Base-by-base conservation (phyloP, 1,284 basidiomycete species). In the Hemileia vastatrix region DNA sequence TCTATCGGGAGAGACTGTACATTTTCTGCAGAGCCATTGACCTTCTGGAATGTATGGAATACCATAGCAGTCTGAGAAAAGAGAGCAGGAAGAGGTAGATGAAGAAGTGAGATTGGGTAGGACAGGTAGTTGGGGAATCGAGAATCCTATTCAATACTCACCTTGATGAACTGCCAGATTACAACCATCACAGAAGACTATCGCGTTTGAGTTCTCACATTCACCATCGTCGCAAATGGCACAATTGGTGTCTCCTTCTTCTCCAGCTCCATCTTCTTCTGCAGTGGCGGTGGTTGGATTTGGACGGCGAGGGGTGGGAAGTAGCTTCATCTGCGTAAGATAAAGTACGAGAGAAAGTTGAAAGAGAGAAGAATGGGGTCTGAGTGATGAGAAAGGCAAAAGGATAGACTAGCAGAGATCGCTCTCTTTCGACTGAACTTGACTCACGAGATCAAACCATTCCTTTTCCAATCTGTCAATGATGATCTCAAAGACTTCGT, bases 41-140 rank as follows among this genome's bases (percentile, higher is more conserved):
- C 95, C 95, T 78, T 99, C 95, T 0, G 95, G 95, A 66, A 99
- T 97, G 75, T 98, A 99, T 2, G 95, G 95, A 3, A 99, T 91
- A 33, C 95, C 95, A 76, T 99, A 99, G 74, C 95, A 99, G 76
- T 98, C 94, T n/a, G n/a, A n/a, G n/a, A n/a, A n/a, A n/a, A n/a
- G n/a, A n/a, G n/a, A n/a, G n/a, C n/a, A n/a, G n/a, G n/a, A n/a
- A n/a, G n/a, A n/a, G n/a, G n/a, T n/a, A n/a, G n/a, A n/a, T n/a
- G n/a, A n/a, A n/a, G n/a, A n/a, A n/a, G n/a, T n/a, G n/a, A n/a
- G n/a, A n/a, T n/a, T n/a, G n/a, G n/a, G n/a, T n/a, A n/a, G n/a
- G n/a, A n/a, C n/a, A n/a, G n/a, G n/a, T n/a, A n/a, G n/a, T n/a
- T n/a, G n/a, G n/a, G n/a, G n/a, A n/a, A n/a, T n/a, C n/a, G n/a